A percentile compares a stretch with the other conserved stretches of the same genome.
These are phyloP conservation scores for Epichloe sp. DNA, from an alignment of 2,329 filamentous ascomycete species.

Conservation along the genomic window DNA sequence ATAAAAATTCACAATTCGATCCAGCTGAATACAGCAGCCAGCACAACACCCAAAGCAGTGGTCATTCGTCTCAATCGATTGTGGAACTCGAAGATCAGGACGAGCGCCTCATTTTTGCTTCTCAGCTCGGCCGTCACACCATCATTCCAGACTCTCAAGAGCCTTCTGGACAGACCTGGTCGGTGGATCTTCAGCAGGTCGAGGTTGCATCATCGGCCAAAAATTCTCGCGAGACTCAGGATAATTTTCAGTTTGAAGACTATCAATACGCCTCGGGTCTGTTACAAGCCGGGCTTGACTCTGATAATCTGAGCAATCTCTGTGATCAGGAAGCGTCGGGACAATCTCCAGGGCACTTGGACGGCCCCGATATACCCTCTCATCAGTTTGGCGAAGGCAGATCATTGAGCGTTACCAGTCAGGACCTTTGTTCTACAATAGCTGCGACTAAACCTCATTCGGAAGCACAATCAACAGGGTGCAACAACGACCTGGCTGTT, in stretches of 20 bases:
- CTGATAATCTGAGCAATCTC: not conserved
- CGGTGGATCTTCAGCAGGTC: constrained; percentile 3
- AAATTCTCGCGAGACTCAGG: not conserved
- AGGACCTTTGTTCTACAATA: not conserved
- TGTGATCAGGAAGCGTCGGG: not conserved
- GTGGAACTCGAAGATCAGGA: constrained; percentile 24
- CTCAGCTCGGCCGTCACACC: constrained; percentile 21
- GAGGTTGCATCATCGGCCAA: not conserved
- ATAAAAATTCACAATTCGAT: constrained; percentile 20
- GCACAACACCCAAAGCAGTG: constrained; percentile 16
- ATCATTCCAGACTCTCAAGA: constrained; percentile 35
- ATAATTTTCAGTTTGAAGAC: not conserved
- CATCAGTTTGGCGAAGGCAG: constrained; percentile 12
- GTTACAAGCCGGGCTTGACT: not conserved
- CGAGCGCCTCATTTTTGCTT: constrained; percentile 16
- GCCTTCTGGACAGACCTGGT: constrained; percentile 13
- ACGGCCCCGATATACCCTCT: constrained; percentile 10
- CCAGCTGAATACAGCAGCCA: constrained; percentile 22
- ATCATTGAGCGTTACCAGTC: not conserved
- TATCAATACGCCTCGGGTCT: not conserved
- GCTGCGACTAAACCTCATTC: not conserved
- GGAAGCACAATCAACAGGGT: not conserved
- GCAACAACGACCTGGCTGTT: not conserved
- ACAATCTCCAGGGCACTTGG: not conserved
- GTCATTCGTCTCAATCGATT: constrained; percentile 18